Evolutionary conservation across 2,329 filamentous ascomycete genomes (phyloP), one percentile per base, ranked within the genome.

Genomic region (Paraconiothyrium brasiliense): DNA sequence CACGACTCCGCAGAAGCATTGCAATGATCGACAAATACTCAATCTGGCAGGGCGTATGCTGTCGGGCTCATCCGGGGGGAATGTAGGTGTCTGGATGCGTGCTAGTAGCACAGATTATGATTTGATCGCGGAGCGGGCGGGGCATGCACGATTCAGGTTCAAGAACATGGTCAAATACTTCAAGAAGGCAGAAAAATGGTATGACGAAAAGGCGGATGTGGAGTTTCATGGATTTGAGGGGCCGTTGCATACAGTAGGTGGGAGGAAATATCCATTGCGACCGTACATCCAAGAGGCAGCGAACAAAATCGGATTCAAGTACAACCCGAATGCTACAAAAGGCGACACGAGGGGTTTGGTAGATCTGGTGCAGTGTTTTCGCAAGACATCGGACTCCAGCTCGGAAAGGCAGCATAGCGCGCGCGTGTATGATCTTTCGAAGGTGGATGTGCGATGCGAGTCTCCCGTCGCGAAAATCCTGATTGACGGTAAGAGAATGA

Each of bases 1-100:
- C 32, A 71, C 67, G 0, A 59, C 46, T 3, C 64, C 68, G 2
- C 67, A 71, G 47, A 37, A 57, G 13, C 57, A 69, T 49, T 61
- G 60, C 32, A 55, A 67, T 48, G 37, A 56, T 11, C 57, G 67
- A 8, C 32, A 52, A 13, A 62, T 69, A n/a, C 22, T 41, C 13
- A 68, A 68, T 22, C 41, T 51, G 11, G 67, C 63, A 16, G 69
- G 64, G 1, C 60, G 63, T 10, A 46, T 67, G 37, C 58, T 70
- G 3, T 70, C 67, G 22, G 69, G 65, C 7, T 60, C 62, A 2
- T 69, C 60, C 43, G 68, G 52, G 27, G 61, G 56, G 3, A 70
- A 70, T 24, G 50, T 66, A 4, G 67, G 65, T 7, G 50, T 55
- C 9, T 71, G 67, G 68, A 66, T 67, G 62, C 59, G 68, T 16